A percentile compares a stretch with the other conserved stretches of the same genome.
Evolutionary conservation across 2,329 filamentous ascomycete species (phyloP).

Genomic region (Trichophyton schoenleinii): DNA sequence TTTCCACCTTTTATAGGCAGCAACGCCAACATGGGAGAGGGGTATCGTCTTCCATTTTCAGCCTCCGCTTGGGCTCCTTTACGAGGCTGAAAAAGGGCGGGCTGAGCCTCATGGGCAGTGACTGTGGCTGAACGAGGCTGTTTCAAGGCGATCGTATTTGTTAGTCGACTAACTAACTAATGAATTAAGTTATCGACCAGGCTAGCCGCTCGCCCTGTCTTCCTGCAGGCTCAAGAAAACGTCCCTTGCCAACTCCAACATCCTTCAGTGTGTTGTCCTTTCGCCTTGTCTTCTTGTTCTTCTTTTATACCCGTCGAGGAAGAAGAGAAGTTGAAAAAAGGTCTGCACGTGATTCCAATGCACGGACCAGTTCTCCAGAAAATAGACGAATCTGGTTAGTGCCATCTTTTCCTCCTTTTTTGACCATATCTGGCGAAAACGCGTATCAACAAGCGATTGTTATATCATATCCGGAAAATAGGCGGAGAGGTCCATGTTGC

Average conservation of each 20-base stretch:
- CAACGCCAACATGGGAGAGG: not conserved
- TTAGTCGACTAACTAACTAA: no score
- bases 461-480: not conserved
- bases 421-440: not conserved
- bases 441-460: not conserved
- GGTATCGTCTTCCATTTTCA: not conserved
- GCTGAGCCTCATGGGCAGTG: not conserved
- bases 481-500: not conserved
- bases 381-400: slow-evolving; percentile 1
- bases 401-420: not conserved
- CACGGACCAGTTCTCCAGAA: not conserved
- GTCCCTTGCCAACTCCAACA: not conserved
- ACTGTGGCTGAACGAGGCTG: not conserved
- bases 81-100: not conserved
- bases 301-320: not conserved
- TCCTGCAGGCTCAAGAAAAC: not conserved
- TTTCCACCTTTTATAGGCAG: not conserved
- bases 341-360: not conserved
- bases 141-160: not conserved
- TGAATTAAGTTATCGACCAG: not conserved
- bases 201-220: not conserved
- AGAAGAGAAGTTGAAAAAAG: not conserved
- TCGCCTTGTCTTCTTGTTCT: not conserved
- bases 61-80: not conserved
- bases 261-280: not conserved